Evolutionary conservation across 352 stramenopile species (phyloP).

Genomic region (Globisporangium radiosum): DNA sequence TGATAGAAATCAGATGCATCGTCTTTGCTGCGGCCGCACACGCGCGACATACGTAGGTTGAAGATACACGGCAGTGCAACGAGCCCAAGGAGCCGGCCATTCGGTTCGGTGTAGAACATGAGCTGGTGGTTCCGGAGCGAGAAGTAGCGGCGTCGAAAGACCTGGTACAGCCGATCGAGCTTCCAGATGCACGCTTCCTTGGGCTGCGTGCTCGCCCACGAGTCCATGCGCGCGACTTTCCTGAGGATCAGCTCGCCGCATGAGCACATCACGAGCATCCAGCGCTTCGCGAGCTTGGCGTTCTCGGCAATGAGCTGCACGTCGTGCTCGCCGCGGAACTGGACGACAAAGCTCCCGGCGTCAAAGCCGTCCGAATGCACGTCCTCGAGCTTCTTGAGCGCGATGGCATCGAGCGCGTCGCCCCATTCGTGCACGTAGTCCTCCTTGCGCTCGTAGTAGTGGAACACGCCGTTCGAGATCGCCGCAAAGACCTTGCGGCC

Average conservation of each 20-base stretch:
- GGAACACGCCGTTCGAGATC: slow-evolving; percentile 81
- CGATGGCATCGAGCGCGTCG: slow-evolving; percentile 76
- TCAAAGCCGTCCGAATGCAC: slow-evolving; percentile 73
- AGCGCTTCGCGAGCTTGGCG: slow-evolving; percentile 62
- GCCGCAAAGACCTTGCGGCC: slow-evolving; percentile 58
- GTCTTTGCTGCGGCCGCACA: slow-evolving; percentile 56
- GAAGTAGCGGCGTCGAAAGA: slow-evolving; percentile 78
- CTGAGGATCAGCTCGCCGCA: slow-evolving; percentile 72
- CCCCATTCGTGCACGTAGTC: slow-evolving; percentile 83
- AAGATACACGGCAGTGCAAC: slow-evolving; percentile 79
- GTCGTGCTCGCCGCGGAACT: slow-evolving; percentile 63
- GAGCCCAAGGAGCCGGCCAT: slow-evolving; percentile 63
- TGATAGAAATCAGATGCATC: slow-evolving; percentile 73
- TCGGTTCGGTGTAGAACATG: slow-evolving; percentile 67
- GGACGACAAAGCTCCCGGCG: slow-evolving; percentile 69
- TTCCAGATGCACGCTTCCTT: slow-evolving; percentile 88
- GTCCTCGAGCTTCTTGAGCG: slow-evolving; percentile 66
- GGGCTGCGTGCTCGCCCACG: slow-evolving; percentile 67
- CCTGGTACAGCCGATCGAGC: slow-evolving; percentile 77
- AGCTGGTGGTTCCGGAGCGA: slow-evolving; percentile 82
- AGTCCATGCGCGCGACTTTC: slow-evolving; percentile 54
- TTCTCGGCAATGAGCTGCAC: slow-evolving; percentile 69
- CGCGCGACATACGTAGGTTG: slow-evolving; percentile 74
- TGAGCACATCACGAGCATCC: slow-evolving; percentile 88
- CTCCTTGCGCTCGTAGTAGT: slow-evolving; percentile 80